Percentiles rank a stretch among this genome's conserved stretches.
Conservation (phyloP, 2,329 filamentous ascomycete species). For the Penicillium verrucosum region DNA sequence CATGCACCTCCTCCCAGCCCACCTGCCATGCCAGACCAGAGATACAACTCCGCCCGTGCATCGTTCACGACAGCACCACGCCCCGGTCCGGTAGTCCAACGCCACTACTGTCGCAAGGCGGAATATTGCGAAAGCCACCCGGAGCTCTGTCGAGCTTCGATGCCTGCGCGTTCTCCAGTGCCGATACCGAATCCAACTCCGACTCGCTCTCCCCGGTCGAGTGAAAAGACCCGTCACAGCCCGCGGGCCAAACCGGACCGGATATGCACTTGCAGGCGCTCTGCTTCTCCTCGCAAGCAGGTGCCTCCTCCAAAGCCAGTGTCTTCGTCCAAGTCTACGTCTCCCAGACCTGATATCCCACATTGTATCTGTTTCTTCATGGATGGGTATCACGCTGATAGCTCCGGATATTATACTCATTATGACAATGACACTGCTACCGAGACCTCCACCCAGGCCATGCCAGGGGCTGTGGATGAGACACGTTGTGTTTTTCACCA, state of each 20-base stretch:
- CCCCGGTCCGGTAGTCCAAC: background rate
- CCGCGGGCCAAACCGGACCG: background rate
- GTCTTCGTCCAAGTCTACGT: background rate
- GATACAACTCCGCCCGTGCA: background rate
- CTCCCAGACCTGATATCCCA: background rate
- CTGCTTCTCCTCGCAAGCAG: background rate
- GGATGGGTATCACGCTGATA: background rate
- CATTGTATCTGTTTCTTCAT: background rate
- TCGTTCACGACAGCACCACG: background rate
- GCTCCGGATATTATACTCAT: background rate
- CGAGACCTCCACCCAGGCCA: background rate
- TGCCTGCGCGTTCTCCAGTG: background rate
- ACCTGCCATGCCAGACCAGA: background rate
- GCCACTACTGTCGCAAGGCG: background rate
- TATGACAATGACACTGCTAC: background rate
- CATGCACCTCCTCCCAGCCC: background rate
- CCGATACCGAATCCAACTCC: background rate
- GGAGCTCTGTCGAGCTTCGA: background rate
- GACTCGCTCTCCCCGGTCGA: background rate
- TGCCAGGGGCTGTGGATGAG: background rate
- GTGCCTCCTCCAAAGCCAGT: background rate
- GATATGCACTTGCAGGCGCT: background rate
- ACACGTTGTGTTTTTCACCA: background rate
- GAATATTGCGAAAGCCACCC: constrained; percentile 1
- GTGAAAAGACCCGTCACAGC: background rate